A percentile compares a stretch with the other conserved stretches of the same genome.
Evolutionary conservation across 192 early-diverging fungal species (phyloP).

Genomic region (Coemansia sp.): DNA sequence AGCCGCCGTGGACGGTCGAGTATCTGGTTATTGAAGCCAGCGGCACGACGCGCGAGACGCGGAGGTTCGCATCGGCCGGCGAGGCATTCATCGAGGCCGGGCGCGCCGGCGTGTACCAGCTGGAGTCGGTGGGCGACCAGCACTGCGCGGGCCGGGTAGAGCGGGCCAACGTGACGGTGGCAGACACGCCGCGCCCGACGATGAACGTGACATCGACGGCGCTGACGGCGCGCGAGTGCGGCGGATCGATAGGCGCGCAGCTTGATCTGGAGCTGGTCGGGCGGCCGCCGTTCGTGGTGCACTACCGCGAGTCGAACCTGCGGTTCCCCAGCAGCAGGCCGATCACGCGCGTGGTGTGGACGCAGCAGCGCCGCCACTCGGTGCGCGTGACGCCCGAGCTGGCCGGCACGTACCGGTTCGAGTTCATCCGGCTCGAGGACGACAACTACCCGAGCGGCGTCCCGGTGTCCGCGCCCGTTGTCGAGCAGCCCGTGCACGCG

Average conservation of each 20-base stretch:
- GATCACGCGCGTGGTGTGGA: slow-evolving; percentile 29
- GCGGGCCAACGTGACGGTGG: slow-evolving; percentile 24
- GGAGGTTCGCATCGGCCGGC: slow-evolving; percentile 7
- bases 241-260: slow-evolving; percentile 47
- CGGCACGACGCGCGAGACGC: slow-evolving; percentile 11
- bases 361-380: slow-evolving; percentile 34
- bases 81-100: slow-evolving; percentile 26
- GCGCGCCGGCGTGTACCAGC: slow-evolving; percentile 30
- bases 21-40: slow-evolving; percentile 27
- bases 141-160: slow-evolving; percentile 28
- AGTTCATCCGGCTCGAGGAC: slow-evolving; percentile 51
- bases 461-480: slow-evolving; percentile 17
- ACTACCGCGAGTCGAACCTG: slow-evolving; percentile 51
- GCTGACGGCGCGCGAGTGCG: slow-evolving; percentile 51
- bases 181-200: slow-evolving; percentile 20
- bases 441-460: slow-evolving; percentile 50
- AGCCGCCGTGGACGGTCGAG: slow-evolving; percentile 42
- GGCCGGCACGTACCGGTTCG: slow-evolving; percentile 45
- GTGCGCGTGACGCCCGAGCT: slow-evolving; percentile 37
- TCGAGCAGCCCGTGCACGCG: slow-evolving; percentile 40
- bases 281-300: slow-evolving; percentile 43
- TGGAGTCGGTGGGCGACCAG: slow-evolving; percentile 30
- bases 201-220: slow-evolving; percentile 34
- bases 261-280: slow-evolving; percentile 44
- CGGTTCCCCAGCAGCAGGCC: slow-evolving; percentile 21